phyloP scores from a whole-genome alignment of 1,284 basidiomycete species.

The Tilletia setariae region DNA sequence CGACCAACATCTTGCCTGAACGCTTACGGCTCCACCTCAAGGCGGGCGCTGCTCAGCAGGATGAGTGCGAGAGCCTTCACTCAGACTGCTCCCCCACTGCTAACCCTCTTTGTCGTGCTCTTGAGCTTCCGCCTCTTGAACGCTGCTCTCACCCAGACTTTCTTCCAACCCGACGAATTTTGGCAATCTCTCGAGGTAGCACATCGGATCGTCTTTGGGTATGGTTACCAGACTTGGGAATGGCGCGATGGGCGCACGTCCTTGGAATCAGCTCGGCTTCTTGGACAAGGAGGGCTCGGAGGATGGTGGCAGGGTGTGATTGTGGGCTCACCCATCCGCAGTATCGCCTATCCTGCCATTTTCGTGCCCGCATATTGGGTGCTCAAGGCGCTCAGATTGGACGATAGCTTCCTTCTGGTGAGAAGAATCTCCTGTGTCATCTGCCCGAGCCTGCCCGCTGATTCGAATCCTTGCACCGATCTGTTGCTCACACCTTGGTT shows the following conservation, averaged over 20 bases:
- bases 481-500: no score
- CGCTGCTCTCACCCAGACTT: slow-evolving; percentile 72
- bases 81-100: no score
- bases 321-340: slow-evolving; percentile 45
- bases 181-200: slow-evolving; percentile 93
- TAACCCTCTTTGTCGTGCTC: slow-evolving; percentile 20
- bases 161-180: slow-evolving; percentile 97
- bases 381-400: slow-evolving; percentile 63
- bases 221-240: slow-evolving; percentile 93
- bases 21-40: no score
- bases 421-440: slow-evolving; percentile 38
- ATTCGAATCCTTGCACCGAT: no score
- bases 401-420: slow-evolving; percentile 56
- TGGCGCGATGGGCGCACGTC: slow-evolving; percentile 61
- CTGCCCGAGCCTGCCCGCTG: no score
- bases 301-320: neutral
- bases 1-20: no score
- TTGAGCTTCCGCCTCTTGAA: slow-evolving; percentile 55
- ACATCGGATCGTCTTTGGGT: slow-evolving; percentile 80
- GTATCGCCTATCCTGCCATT: slow-evolving; percentile 57
- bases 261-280: neutral
- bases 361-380: slow-evolving; percentile 76
- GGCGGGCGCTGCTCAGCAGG: no score
- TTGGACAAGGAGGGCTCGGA: neutral
- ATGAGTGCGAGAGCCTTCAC: no score